A percentile compares a stretch with the other conserved stretches of the same genome.
These are phyloP conservation scores for Coemansia sp. DNA, from an alignment of 192 early-diverging fungal species.

Conservation along the genomic window DNA sequence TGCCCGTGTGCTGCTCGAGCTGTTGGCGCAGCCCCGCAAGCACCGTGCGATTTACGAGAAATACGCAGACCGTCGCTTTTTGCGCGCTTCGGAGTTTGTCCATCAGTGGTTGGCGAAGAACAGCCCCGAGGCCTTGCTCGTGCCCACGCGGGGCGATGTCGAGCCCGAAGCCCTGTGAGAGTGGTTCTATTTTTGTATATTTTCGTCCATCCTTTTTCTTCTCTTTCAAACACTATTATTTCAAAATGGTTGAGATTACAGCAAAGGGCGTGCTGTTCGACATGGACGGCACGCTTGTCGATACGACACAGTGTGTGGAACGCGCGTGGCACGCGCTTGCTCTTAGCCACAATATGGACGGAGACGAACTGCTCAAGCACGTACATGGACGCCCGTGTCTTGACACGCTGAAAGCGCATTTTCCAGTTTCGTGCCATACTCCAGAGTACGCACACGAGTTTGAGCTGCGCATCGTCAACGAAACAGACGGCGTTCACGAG, in stretches of 20 bases:
- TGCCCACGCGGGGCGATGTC: slow-evolving; percentile 6
- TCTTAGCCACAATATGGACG: slow-evolving; percentile 19
- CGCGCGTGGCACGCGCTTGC: slow-evolving; percentile 28
- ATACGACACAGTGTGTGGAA: slow-evolving; percentile 42
- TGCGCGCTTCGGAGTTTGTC: slow-evolving; percentile 50
- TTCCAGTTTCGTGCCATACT: slow-evolving; percentile 22
- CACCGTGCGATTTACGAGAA: slow-evolving; percentile 51
- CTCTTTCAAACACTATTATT: neutral
- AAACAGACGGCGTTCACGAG: slow-evolving; percentile 21
- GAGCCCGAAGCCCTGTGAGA: neutral
- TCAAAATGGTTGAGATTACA: slow-evolving; percentile 13
- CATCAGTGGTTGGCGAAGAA: slow-evolving; percentile 26
- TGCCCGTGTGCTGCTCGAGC: slow-evolving; percentile 56
- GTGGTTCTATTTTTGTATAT: neutral
- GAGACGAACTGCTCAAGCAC: slow-evolving; percentile 10
- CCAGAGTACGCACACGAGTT: slow-evolving; percentile 12
- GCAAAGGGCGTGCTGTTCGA: slow-evolving; percentile 42
- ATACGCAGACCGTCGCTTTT: slow-evolving; percentile 43
- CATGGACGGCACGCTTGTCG: slow-evolving; percentile 48
- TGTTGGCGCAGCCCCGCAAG: slow-evolving; percentile 47
- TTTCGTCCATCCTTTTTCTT: neutral
- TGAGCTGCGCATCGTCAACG: slow-evolving; percentile 17
- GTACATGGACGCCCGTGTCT: slow-evolving; percentile 34
- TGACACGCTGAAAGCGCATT: slow-evolving; percentile 27
- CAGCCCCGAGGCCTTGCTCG: slow-evolving; percentile 9